Conservation (phyloP, 2,329 filamentous ascomycete genomes). For the Gyromitra esculenta region DNA sequence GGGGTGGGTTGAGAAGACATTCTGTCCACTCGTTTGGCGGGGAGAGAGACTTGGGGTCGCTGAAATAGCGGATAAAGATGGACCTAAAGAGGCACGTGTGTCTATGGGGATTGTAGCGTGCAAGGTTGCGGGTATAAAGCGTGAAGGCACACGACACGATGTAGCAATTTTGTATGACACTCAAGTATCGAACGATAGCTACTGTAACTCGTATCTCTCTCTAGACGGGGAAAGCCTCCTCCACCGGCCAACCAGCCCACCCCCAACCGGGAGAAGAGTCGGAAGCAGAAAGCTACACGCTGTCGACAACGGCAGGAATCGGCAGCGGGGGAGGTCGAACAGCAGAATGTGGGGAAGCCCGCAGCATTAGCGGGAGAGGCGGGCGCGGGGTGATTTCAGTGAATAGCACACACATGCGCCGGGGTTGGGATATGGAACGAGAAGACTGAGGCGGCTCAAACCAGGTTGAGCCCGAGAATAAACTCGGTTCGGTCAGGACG, state of each 20-base stretch:
- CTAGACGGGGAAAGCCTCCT: not conserved
- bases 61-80: constrained; percentile 7
- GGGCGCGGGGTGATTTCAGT: constrained; percentile 12
- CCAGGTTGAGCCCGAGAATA: constrained; percentile 6
- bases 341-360: constrained; percentile 34
- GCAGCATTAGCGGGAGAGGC: constrained; percentile 44
- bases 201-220: constrained; percentile 2
- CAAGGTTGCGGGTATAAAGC: not conserved
- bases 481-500: constrained; percentile 11
- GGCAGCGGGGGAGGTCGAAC: constrained; percentile 32
- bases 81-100: constrained; percentile 1
- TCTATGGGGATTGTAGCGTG: not conserved
- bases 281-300: constrained; percentile 1
- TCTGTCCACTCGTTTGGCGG: not conserved
- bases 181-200: constrained; percentile 22
- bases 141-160: constrained; percentile 19
- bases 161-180: constrained; percentile 11
- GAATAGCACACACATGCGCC: constrained; percentile 2
- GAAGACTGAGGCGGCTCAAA: constrained; percentile 30
- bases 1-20: constrained; percentile 37
- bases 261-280: constrained; percentile 24
- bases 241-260: constrained; percentile 20
- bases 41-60: not conserved
- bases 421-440: not conserved
- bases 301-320: constrained; percentile 23